Percentiles rank a stretch among this genome's conserved stretches.
These are phyloP conservation scores for Pseudogymnoascus sp. DNA, from an alignment of 2,329 filamentous ascomycete genomes.

Conservation along the genomic window DNA sequence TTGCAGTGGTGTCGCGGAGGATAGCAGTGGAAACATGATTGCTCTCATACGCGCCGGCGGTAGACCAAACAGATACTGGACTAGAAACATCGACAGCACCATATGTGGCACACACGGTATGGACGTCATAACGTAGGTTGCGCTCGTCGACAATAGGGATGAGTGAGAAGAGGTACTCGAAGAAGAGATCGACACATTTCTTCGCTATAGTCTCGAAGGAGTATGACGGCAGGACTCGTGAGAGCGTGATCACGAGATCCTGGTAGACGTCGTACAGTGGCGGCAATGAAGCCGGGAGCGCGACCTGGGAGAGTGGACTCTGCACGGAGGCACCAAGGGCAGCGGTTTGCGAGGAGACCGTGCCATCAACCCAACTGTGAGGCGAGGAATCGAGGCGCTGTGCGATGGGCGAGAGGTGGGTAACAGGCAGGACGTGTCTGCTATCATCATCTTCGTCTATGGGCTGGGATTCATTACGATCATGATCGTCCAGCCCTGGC, in stretches of 20 bases:
- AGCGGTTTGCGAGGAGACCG: neutral
- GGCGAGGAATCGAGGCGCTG: neutral
- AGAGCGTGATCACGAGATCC: conserved; percentile 14
- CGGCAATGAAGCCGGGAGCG: conserved; percentile 6
- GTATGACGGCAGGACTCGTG: neutral
- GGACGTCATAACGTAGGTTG: conserved; percentile 32
- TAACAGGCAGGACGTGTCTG: neutral
- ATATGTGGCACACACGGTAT: conserved; percentile 25
- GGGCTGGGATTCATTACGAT: neutral
- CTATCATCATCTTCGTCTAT: neutral
- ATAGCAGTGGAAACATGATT: neutral
- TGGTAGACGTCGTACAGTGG: conserved; percentile 19
- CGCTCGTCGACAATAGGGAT: conserved; percentile 37
- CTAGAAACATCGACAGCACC: neutral
- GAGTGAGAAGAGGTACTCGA: conserved; percentile 37
- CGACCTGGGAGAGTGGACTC: neutral
- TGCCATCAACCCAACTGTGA: neutral
- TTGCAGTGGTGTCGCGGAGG: neutral
- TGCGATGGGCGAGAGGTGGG: neutral
- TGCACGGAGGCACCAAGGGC: neutral
- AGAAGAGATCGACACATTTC: conserved; percentile 35
- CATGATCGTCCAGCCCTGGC: neutral
- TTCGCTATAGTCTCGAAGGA: conserved; percentile 16
- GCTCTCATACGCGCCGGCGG: neutral
- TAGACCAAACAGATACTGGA: neutral